Evolutionary conservation across 1,139 yeast genomes (phyloP), one percentile per base, ranked within the genome.

Genomic region (Taphrina sp.): DNA sequence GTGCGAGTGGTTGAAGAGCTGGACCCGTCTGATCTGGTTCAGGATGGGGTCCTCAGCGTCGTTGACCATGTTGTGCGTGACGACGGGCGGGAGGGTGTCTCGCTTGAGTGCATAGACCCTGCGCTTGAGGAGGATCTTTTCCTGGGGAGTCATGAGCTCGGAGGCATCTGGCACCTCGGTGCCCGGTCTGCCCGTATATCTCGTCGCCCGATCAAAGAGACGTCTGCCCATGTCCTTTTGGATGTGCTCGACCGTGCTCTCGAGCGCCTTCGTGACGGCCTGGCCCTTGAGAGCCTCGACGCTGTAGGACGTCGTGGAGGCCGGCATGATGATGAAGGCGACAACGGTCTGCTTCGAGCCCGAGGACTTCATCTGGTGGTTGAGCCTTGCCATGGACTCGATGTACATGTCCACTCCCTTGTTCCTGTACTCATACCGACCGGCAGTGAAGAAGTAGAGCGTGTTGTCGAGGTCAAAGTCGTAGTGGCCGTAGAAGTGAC

Each of bases 261-360:
- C 96, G 66, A 92, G 78, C 60, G 95, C 95, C 70, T 85, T 86
- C 63, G 90, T 84, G 51, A 89, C 96, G 2, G 97, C 96, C 72
- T 92, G 98, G 52, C 96, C 96, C 74, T 85, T 86, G 66, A 92
- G 78, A 16, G 97, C 92, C 69, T 92, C 98, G 39, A 89, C 95
- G 1, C 97, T 92, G 72, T 89, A 92, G 0, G 96, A 89, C 65
- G 84, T 84, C 58, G 95, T 90, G 57, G 83, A 81, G 19, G 96
- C 97, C 1, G 98, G 98, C 98, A 92, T 92, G 70, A 92, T 90
- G 66, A 92, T 87, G 69, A 92, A 92, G n/a, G 97, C 97, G 47
- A 92, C 96, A 31, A 92, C 94, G 0, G 97, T 92, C 76, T 83
- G 85, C 65, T 85, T 86, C 12, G 95, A 85, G 37, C 88, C 89